Conservation (phyloP, 2,329 filamentous ascomycete species). For the Epichloe bromicola region DNA sequence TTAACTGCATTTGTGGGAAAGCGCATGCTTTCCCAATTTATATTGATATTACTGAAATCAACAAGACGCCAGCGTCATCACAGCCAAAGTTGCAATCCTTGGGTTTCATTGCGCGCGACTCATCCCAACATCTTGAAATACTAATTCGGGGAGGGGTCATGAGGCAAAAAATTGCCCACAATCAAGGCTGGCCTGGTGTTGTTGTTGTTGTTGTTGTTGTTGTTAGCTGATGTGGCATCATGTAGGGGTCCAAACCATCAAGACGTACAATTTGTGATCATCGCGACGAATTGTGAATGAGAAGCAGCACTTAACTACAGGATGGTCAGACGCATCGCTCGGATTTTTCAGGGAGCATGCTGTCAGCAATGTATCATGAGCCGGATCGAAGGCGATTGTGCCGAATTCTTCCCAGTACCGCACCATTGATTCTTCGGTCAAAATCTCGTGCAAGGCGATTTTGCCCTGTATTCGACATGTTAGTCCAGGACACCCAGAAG, state of each 20-base stretch:
- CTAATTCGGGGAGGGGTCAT: conserved; percentile 40
- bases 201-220: neutral
- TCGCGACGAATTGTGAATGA: conserved; percentile 94
- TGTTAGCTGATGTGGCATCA: neutral
- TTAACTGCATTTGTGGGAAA: neutral
- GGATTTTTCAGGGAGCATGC: conserved; percentile 85
- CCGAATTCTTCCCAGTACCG: conserved; percentile 99
- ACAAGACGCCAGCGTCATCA: neutral
- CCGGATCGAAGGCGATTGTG: conserved; percentile 88
- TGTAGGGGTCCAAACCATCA: neutral
- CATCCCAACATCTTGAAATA: neutral
- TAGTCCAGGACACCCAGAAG: neutral
- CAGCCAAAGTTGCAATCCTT: neutral
- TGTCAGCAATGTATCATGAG: conserved; percentile 88
- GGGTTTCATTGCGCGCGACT: neutral
- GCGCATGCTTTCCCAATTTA: no score
- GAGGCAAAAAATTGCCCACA: conserved; percentile 90
- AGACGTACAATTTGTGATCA: conserved; percentile 86
- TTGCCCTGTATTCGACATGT: conserved; percentile 51
- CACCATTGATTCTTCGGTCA: conserved; percentile 88
- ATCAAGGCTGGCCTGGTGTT: conserved; percentile 70
- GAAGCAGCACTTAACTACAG: conserved; percentile 85
- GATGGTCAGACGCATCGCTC: conserved; percentile 51
- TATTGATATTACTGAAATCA: neutral
- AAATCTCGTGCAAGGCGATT: conserved; percentile 86